Evolutionary conservation across 2,329 filamentous ascomycete species (phyloP).

Genomic region (Xylariaceae sp.): DNA sequence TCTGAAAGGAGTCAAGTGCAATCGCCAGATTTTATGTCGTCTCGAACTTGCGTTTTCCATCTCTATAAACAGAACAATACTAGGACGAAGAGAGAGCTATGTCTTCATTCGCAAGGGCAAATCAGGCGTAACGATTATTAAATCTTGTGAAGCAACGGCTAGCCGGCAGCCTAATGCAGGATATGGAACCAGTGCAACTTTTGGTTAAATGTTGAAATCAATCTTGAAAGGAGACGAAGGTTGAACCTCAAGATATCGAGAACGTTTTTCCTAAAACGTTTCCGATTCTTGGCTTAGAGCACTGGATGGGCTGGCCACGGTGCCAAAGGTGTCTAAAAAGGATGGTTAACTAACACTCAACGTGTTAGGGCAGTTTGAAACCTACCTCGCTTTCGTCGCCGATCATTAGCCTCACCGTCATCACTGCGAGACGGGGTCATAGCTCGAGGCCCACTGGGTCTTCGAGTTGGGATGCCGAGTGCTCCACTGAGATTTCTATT

Average conservation of each 20-base stretch:
- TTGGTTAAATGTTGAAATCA: slow-evolving; percentile 22
- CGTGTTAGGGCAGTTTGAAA: not conserved
- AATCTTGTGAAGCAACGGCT: slow-evolving; percentile 3
- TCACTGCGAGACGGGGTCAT: slow-evolving; percentile 55
- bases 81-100: too few relatives aligned
- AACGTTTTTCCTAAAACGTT: slow-evolving; percentile 43
- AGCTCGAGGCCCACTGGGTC: slow-evolving; percentile 56
- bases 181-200: not conserved
- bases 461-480: slow-evolving; percentile 47
- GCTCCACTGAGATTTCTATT: slow-evolving; percentile 55
- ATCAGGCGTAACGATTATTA: not conserved
- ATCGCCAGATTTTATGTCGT: slow-evolving; percentile 1
- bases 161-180: slow-evolving; percentile 15
- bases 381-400: slow-evolving; percentile 56
- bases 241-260: slow-evolving; percentile 26
- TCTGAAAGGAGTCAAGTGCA: slow-evolving; percentile 1
- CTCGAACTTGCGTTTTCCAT: slow-evolving; percentile 14
- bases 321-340: slow-evolving; percentile 49
- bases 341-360: not conserved
- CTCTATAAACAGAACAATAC: slow-evolving; percentile 21
- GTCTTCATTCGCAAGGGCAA: too few relatives aligned
- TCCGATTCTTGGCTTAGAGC: slow-evolving; percentile 47
- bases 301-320: slow-evolving; percentile 35
- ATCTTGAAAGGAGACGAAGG: slow-evolving; percentile 29
- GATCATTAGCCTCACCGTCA: slow-evolving; percentile 43